A percentile compares a stretch with the other conserved stretches of the same genome.
These are phyloP conservation scores for Metarhizium anisopliae DNA, from an alignment of 2,329 filamentous ascomycete genomes.

Conservation along the genomic window DNA sequence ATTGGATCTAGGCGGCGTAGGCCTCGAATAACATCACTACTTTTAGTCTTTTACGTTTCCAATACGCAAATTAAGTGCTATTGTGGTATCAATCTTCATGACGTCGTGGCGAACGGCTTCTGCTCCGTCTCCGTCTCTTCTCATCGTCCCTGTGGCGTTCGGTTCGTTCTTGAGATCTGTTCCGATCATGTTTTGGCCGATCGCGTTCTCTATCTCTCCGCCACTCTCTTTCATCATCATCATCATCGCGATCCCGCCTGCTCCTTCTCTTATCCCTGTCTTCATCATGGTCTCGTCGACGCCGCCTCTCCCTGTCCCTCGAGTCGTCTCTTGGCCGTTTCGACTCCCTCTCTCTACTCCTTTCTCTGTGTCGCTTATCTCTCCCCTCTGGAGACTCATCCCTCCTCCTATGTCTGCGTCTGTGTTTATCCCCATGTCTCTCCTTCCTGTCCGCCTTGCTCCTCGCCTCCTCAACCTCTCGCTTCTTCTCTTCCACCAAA, in stretches of 20 bases:
- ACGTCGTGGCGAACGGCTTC: slow-evolving; percentile 34
- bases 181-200: slow-evolving; percentile 18
- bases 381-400: slow-evolving; percentile 24
- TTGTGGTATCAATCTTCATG: slow-evolving; percentile 15
- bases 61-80: slow-evolving; percentile 12
- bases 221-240: neutral
- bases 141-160: slow-evolving; percentile 19
- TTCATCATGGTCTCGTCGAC: slow-evolving; percentile 13
- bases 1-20: neutral
- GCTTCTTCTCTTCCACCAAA: slow-evolving; percentile 82
- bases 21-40: neutral
- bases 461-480: slow-evolving; percentile 66
- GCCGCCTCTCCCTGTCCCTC: slow-evolving; percentile 16
- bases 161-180: slow-evolving; percentile 19
- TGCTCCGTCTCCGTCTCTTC: slow-evolving; percentile 23
- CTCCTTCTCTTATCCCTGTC: slow-evolving; percentile 11
- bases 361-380: slow-evolving; percentile 15
- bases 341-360: slow-evolving; percentile 17
- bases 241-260: neutral
- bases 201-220: slow-evolving; percentile 15
- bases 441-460: slow-evolving; percentile 41
- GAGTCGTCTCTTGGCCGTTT: slow-evolving; percentile 20
- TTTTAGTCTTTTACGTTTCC: neutral
- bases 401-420: slow-evolving; percentile 17
- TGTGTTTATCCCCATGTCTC: slow-evolving; percentile 32